A percentile compares a stretch with the other conserved stretches of the same genome.
Conservation (phyloP, 768 basidiomycete species). For the button mushroom (Agaricus bisporus) region DNA sequence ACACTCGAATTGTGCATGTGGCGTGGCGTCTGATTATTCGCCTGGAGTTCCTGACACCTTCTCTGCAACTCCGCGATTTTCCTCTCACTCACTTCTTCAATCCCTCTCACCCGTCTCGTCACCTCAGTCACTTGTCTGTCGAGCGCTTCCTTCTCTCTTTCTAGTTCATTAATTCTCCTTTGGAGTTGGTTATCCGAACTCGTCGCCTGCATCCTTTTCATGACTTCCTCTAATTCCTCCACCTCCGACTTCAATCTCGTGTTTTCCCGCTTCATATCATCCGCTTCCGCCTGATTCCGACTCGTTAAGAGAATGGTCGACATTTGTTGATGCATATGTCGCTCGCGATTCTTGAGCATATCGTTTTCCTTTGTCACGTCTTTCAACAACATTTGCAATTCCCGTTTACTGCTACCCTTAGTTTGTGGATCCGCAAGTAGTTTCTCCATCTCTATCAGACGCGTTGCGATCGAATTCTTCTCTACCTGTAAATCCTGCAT, state of each 20-base stretch:
- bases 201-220: constrained; percentile 23
- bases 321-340: constrained; percentile 31
- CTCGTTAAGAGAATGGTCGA: constrained; percentile 28
- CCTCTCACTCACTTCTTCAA: constrained; percentile 20
- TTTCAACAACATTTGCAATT: constrained; percentile 29
- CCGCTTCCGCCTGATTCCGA: constrained; percentile 22
- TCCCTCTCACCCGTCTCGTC: constrained; percentile 15
- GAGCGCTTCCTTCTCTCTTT: constrained; percentile 29
- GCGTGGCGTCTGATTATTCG: constrained; percentile 11
- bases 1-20: constrained; percentile 4
- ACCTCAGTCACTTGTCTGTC: constrained; percentile 26
- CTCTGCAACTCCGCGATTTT: constrained; percentile 20
- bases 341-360: constrained; percentile 25
- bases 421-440: constrained; percentile 21
- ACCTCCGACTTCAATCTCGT: constrained; percentile 23
- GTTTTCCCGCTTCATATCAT: constrained; percentile 29
- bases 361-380: constrained; percentile 38
- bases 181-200: constrained; percentile 21
- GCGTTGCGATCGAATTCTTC: constrained; percentile 22
- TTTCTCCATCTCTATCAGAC: constrained; percentile 26
- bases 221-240: constrained; percentile 26
- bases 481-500: constrained; percentile 21
- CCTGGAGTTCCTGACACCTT: constrained; percentile 23
- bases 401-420: constrained; percentile 21
- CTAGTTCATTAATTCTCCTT: constrained; percentile 20